Evolutionary conservation across 129 eudicot genomes (phyloP).

Genomic region (Flaveria sonorensis): DNA sequence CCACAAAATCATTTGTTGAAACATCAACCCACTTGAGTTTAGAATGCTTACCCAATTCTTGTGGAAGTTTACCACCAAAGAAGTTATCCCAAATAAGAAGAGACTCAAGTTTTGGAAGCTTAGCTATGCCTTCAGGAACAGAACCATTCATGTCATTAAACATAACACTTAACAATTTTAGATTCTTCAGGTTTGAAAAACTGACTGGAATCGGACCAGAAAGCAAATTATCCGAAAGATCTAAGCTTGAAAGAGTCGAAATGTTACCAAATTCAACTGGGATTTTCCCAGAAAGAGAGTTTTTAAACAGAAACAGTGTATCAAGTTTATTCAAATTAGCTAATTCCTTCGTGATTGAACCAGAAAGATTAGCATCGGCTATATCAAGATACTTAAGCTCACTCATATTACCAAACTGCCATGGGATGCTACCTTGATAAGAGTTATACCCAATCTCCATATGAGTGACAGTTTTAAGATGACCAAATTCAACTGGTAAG

Average conservation of each 20-base stretch:
- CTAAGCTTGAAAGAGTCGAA: slow-evolving; percentile 62
- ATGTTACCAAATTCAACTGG: slow-evolving; percentile 60
- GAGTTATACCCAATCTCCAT: slow-evolving; percentile 94
- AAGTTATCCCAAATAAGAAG: slow-evolving; percentile 83
- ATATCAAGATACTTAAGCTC: slow-evolving; percentile 86
- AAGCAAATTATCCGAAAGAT: slow-evolving; percentile 90
- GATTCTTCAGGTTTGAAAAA: slow-evolving; percentile 62
- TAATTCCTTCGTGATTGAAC: slow-evolving; percentile 61
- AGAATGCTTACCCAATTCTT: slow-evolving; percentile 72
- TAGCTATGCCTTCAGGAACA: slow-evolving; percentile 77
- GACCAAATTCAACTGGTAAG: slow-evolving; percentile 71
- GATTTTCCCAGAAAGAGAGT: slow-evolving; percentile 58
- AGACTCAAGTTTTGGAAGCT: slow-evolving; percentile 70
- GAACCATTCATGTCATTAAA: slow-evolving; percentile 75
- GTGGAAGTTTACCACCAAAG: slow-evolving; percentile 76
- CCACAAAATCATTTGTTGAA: slow-evolving; percentile 72
- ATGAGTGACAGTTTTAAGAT: slow-evolving; percentile 61
- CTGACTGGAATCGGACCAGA: slow-evolving; percentile 78
- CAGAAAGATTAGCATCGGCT: slow-evolving; percentile 86
- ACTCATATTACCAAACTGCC: slow-evolving; percentile 89
- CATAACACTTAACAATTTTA: slow-evolving; percentile 79
- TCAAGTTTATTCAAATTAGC: slow-evolving; percentile 69
- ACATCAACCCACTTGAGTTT: slow-evolving; percentile 80
- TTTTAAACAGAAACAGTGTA: slow-evolving; percentile 80
- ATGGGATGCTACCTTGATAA: slow-evolving; percentile 72